phyloP scores from a whole-genome alignment of 257 asterid species.

The Ilex aquifolium region DNA sequence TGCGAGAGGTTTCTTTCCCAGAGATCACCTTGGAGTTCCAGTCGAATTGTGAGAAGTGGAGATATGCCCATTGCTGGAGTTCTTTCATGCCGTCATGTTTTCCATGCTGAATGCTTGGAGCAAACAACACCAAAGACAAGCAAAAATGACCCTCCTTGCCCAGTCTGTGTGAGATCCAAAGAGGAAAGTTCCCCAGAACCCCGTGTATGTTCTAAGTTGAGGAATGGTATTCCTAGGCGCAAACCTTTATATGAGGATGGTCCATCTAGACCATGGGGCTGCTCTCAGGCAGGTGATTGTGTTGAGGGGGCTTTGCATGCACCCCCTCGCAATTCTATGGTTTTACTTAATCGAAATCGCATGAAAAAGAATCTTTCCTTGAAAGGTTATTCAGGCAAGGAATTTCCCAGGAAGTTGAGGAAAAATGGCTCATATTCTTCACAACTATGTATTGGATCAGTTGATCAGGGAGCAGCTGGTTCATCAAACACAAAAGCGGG shows the following conservation, averaged over 20 bases:
- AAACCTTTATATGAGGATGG: conserved; percentile 65
- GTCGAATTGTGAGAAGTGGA: conserved; percentile 74
- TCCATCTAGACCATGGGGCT: conserved; percentile 71
- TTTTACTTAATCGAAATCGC: conserved; percentile 63
- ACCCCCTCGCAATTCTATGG: conserved; percentile 47
- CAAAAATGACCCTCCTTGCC: conserved; percentile 86
- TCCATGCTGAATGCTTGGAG: conserved; percentile 95
- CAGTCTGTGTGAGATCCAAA: conserved; percentile 58
- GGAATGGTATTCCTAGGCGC: conserved; percentile 52
- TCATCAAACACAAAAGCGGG: conserved; percentile 37
- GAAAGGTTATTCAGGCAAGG: conserved; percentile 45
- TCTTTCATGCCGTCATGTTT: conserved; percentile 84
- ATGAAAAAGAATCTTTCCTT: conserved; percentile 53
- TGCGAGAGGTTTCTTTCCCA: conserved; percentile 90
- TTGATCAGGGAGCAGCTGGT: conserved; percentile 49
- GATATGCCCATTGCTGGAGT: conserved; percentile 96
- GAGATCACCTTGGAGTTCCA: conserved; percentile 90
- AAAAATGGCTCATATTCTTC: conserved; percentile 59
- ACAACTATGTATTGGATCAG: conserved; percentile 43
- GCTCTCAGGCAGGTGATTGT: conserved; percentile 79
- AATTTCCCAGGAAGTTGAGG: conserved; percentile 60
- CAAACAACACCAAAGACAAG: conserved; percentile 80
- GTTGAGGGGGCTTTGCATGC: conserved; percentile 78
- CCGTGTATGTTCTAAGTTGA: conserved; percentile 48
- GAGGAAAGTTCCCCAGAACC: conserved; percentile 61